Base-by-base conservation (phyloP, 148 eudicot species). In the Drosera capensis region DNA sequence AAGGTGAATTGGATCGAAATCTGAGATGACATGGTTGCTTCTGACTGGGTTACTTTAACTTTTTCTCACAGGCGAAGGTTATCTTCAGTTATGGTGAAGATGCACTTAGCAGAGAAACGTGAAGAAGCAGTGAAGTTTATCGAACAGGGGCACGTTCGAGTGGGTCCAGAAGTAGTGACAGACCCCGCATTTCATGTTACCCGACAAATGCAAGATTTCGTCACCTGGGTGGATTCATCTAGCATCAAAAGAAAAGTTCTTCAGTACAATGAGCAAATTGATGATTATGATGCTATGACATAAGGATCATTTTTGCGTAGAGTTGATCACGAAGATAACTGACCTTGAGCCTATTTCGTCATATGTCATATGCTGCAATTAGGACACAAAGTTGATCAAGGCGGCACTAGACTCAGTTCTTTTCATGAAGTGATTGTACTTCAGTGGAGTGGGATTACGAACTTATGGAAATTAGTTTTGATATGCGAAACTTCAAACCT, bases 131-230 rank as follows among this genome's bases (percentile, higher is more conserved):
- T 82, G 45, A 81, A 88, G 12, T 85, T 78, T 63, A 81, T 85
- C 14, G 94, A 92, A 55, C 95, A 92, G 60, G 95, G 99, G 26
- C 99, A 92, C 57, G 56, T 92, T 25, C 88, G 95, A 18, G 94
- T 85, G 19, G 99, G 99, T 49, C 81, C 88, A n/a, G 90, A 92
- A 2, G 72, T 82, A 0, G 83, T 92, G 31, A 81, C 94, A 8
- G 99, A 92, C 53, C 95, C 99, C 2, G 99, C 99, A 31, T 92
- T 58, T 56, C 95, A 85, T 46, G 99, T 92, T 9, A 92, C 95
- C 14, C 75, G 99, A 57, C 81, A 74, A 40, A 74, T 92, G 95
- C 95, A 92, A 68, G 95, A 92, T 60, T 76, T 85, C 41, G 58
- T 92, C 9, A 92, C 88, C 14, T 92, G 99, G 99, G 95, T 73